A percentile compares a stretch with the other conserved stretches of the same genome.
Conservation (phyloP, 2,329 filamentous ascomycete genomes). For the Stenocarpella maydis region DNA sequence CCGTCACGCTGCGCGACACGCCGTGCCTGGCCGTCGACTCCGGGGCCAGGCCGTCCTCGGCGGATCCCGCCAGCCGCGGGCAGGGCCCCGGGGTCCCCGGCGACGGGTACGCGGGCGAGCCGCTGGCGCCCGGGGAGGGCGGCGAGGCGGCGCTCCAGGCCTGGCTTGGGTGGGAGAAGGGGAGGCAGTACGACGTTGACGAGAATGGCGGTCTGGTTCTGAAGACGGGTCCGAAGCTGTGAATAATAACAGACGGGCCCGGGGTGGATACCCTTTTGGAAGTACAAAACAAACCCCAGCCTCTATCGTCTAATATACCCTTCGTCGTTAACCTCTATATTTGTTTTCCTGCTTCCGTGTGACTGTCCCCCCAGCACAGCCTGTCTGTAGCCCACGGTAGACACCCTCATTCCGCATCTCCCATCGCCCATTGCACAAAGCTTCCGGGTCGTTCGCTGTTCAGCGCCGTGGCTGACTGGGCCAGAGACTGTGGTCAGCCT, state of each 20-base stretch:
- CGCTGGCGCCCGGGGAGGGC: slow-evolving; percentile 72
- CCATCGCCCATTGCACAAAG: neutral
- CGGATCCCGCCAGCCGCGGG: slow-evolving; percentile 56
- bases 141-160: slow-evolving; percentile 72
- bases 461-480: neutral
- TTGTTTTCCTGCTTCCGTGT: neutral
- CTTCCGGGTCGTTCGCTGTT: neutral
- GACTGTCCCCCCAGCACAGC: neutral
- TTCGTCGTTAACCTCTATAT: neutral
- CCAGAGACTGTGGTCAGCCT: neutral
- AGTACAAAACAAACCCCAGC: neutral
- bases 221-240: slow-evolving; percentile 55
- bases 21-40: slow-evolving; percentile 71
- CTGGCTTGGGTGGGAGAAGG: slow-evolving; percentile 83
- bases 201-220: slow-evolving; percentile 66
- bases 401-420: too few relatives aligned
- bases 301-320: neutral
- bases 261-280: too few relatives aligned
- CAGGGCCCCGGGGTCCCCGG: slow-evolving; percentile 73
- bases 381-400: neutral
- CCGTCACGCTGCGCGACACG: slow-evolving; percentile 73
- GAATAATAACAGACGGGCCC: slow-evolving; percentile 38
- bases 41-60: slow-evolving; percentile 41
- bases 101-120: slow-evolving; percentile 69
- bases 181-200: slow-evolving; percentile 74